A percentile compares a stretch with the other conserved stretches of the same genome.
Conservation (phyloP, 139 green algal species). For the Tetradesmus lagerheimii region DNA sequence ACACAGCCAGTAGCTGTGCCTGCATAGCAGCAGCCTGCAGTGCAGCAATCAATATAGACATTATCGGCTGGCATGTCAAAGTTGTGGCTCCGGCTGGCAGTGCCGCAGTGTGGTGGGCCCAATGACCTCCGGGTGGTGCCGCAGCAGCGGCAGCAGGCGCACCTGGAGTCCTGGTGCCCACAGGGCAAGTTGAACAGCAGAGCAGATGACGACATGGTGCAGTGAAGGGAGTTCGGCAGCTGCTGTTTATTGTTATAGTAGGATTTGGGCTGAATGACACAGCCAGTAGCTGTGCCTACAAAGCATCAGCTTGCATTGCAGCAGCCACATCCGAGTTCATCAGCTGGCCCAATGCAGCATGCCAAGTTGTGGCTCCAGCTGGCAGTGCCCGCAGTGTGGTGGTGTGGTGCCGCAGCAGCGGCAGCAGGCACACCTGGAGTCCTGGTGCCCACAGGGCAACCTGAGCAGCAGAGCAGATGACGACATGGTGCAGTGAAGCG, state of each 20-base stretch:
- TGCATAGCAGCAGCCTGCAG: not conserved
- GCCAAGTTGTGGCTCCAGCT: constrained; percentile 16
- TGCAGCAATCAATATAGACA: not conserved
- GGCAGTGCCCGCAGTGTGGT: constrained; percentile 13
- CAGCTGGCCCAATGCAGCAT: no score
- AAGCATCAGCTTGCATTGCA: not conserved
- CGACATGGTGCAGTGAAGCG: not conserved
- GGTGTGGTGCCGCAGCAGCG: constrained; percentile 27
- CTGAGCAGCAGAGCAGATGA: not conserved
- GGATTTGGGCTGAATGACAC: no score
- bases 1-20: no score
- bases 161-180: constrained; percentile 23
- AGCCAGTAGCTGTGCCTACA: no score
- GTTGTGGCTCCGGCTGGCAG: constrained; percentile 22
- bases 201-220: not conserved
- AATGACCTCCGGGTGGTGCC: constrained; percentile 29
- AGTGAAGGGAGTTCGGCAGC: not conserved
- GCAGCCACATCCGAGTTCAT: no score
- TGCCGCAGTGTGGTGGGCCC: constrained; percentile 21
- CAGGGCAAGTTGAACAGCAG: not conserved
- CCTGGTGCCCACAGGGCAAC: constrained; percentile 2
- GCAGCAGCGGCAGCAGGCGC: constrained; percentile 1
- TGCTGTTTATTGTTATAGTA: no score
- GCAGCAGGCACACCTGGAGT: not conserved
- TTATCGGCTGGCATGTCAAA: not conserved